These are phyloP conservation scores for Grigorovia transvaalensis DNA, from an alignment of 805 yeast genomes.

Conservation along the genomic window DNA sequence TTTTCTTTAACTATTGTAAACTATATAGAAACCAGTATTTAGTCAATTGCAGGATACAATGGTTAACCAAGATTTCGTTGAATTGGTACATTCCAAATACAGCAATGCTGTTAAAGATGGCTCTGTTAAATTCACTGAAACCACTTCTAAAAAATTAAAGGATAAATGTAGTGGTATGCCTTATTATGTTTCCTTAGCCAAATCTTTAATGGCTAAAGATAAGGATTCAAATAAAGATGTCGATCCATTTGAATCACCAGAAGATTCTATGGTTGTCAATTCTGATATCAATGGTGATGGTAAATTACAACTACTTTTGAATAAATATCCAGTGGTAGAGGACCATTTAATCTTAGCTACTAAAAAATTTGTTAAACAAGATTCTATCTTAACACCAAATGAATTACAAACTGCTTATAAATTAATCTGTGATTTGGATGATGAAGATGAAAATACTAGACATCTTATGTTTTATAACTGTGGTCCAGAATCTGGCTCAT, in stretches of 20 bases:
- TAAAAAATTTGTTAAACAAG: slow-evolving; percentile 60
- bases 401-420: slow-evolving; percentile 55
- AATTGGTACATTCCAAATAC: slow-evolving; percentile 33
- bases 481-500: slow-evolving; percentile 87
- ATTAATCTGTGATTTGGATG: slow-evolving; percentile 41
- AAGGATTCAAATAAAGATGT: slow-evolving; percentile 26
- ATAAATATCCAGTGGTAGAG: slow-evolving; percentile 78
- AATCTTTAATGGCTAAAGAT: slow-evolving; percentile 29
- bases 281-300: slow-evolving; percentile 37
- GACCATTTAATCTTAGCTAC: slow-evolving; percentile 76
- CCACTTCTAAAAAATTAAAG: slow-evolving; percentile 28
- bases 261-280: slow-evolving; percentile 57
- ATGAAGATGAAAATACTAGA: slow-evolving; percentile 27
- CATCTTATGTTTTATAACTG: slow-evolving; percentile 83
- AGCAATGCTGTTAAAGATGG: slow-evolving; percentile 38
- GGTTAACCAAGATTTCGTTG: slow-evolving; percentile 31
- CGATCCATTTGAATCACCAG: slow-evolving; percentile 77
- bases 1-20: too few species aligned
- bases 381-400: slow-evolving; percentile 55
- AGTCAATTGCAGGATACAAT: background rate
- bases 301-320: slow-evolving; percentile 56
- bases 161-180: slow-evolving; percentile 25
- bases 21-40: too few species aligned
- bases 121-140: slow-evolving; percentile 42
- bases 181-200: slow-evolving; percentile 26